These are phyloP conservation scores for Balansia obtecta DNA, from an alignment of 2,329 filamentous ascomycete genomes.

Conservation along the genomic window DNA sequence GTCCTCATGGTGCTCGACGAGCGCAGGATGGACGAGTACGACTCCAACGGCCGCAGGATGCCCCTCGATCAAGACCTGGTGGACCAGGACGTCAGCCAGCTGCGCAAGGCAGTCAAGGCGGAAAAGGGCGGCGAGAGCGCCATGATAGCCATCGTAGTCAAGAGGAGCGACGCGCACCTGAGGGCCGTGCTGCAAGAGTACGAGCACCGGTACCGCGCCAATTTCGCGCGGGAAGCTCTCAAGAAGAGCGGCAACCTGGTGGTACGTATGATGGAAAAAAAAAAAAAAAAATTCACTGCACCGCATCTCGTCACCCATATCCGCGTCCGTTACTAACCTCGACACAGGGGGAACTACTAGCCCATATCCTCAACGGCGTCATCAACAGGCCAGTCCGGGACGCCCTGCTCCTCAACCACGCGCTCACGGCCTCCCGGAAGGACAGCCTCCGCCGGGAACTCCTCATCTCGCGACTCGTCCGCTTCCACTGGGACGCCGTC, in stretches of 20 bases:
- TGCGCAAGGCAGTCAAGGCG: slow-evolving; percentile 55
- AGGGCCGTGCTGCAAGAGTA: slow-evolving; percentile 69
- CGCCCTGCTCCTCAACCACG: slow-evolving; percentile 81
- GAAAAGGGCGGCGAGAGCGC: slow-evolving; percentile 75
- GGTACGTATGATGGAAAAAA: too few relatives aligned
- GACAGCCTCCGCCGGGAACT: slow-evolving; percentile 70
- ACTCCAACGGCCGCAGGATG: slow-evolving; percentile 47
- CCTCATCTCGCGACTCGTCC: slow-evolving; percentile 74
- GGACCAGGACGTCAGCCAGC: slow-evolving; percentile 57
- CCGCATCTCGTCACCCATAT: background rate
- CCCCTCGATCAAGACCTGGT: slow-evolving; percentile 47
- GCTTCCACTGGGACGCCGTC: slow-evolving; percentile 81
- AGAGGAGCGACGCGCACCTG: slow-evolving; percentile 70
- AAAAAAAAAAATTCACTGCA: too few relatives aligned
- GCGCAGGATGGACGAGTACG: slow-evolving; percentile 68
- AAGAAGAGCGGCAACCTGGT: slow-evolving; percentile 85
- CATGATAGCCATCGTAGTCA: slow-evolving; percentile 76
- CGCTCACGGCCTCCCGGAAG: slow-evolving; percentile 59
- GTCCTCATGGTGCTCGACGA: slow-evolving; percentile 76
- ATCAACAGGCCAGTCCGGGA: slow-evolving; percentile 94
- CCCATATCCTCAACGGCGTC: slow-evolving; percentile 90
- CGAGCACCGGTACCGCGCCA: slow-evolving; percentile 57
- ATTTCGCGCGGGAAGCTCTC: slow-evolving; percentile 81
- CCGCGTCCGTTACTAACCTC: too few relatives aligned
- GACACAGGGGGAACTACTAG: slow-evolving; percentile 74